Base-by-base conservation (phyloP, 495 filamentous ascomycete genomes). In the Neurospora terricola region DNA sequence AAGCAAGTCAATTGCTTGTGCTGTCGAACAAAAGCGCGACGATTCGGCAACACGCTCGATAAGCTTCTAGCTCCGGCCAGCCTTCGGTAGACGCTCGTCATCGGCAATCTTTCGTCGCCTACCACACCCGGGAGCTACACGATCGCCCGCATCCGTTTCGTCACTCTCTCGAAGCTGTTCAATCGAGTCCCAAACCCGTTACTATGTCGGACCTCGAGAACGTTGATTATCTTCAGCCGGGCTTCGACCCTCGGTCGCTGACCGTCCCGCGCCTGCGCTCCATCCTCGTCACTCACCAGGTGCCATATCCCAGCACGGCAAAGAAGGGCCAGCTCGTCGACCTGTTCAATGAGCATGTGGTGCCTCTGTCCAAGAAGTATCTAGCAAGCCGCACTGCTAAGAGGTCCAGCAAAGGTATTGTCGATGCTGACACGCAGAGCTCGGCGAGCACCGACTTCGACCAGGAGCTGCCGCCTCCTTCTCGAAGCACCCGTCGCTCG, bases 261-360 rank as follows among this genome's bases (percentile, higher is more conserved):
- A 98, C 93, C 6, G 89, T 97, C 37, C 93, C 95, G 48, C 90
- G 90, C 42, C 87, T 99, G 72, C 92, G 96, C 66, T 92, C 91
- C 27, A 95, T 98, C 74, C 90, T 99, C 38, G 90, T 98, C 75
- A 90, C 89, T 71, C 91, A 99, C 82, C 91, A 93, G 79, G 84
- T 98, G 73, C 77, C 89, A 14, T 98, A 97, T 81, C 90, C 94
- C 1, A 88, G 93, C 9, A 82, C 80, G 88, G 94, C 69, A 40
- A 98, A 98, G 82, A 99, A 99, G 83, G 81, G 89, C 1, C 90
- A 97, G 75, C 90, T 99, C 48, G 83, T 99, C 71, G 88, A 91
- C 5, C 85, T 98, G 37, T 93, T 99, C 80, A 90, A 92, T 76
- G 85, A 92, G 48, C 85, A 95, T 72, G 87, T 99, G 43, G 82